Conservation (phyloP, 768 basidiomycete genomes). For the Leccinum olivaceopallidum region DNA sequence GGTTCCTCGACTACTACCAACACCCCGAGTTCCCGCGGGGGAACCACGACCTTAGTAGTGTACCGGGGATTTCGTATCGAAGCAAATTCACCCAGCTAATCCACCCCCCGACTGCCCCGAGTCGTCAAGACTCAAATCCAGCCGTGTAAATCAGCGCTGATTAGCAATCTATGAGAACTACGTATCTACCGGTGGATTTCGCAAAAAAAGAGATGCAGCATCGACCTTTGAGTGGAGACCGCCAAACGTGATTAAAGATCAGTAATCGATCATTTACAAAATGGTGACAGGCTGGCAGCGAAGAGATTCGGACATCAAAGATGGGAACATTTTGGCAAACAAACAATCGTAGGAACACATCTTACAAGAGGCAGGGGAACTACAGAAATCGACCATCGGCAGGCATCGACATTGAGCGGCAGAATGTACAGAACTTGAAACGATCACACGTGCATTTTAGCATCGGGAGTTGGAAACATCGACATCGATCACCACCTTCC, state of each 20-base stretch:
- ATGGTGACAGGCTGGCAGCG: neutral
- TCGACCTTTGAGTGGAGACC: neutral
- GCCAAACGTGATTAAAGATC: neutral
- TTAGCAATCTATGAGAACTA: no score
- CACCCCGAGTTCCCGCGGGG: neutral
- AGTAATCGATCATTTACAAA: neutral
- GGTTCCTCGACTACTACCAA: neutral
- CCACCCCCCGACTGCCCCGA: no score
- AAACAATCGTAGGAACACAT: neutral
- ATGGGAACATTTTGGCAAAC: neutral
- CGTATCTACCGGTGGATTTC: no score
- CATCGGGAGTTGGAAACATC: neutral
- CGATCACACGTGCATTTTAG: constrained; percentile 14
- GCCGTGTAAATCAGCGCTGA: no score
- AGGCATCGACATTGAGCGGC: constrained; percentile 4
- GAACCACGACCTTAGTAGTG: neutral
- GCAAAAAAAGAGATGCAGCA: neutral
- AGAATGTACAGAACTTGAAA: constrained; percentile 7
- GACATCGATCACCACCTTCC: no score
- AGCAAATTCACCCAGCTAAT: no score
- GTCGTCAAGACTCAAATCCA: no score
- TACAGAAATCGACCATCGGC: constrained; percentile 14
- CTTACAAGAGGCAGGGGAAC: constrained; percentile 2
- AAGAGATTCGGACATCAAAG: neutral
- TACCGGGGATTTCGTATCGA: no score